Conservation (phyloP, 1,284 basidiomycete species). For the Sanghuangporus baumii region DNA sequence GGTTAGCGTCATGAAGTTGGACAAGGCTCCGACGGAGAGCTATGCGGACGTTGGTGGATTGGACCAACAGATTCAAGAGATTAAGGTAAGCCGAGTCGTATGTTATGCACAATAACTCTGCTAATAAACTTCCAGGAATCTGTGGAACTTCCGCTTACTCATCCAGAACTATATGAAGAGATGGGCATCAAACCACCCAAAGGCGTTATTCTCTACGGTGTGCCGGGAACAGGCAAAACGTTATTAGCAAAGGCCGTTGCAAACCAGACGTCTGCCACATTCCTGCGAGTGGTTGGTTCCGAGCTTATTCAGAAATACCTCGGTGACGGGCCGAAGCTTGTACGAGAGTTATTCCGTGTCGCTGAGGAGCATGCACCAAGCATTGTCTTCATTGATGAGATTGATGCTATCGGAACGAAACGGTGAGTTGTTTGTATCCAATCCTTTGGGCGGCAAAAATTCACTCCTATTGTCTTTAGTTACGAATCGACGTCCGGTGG, state of each 20-base stretch:
- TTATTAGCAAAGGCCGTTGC: slow-evolving; percentile 97
- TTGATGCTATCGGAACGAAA: slow-evolving; percentile 98
- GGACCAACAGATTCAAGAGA: slow-evolving; percentile 96
- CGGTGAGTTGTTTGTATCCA: slow-evolving; percentile 48
- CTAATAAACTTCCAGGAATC: slow-evolving; percentile 68
- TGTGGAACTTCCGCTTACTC: slow-evolving; percentile 95
- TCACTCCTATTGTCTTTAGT: slow-evolving; percentile 35
- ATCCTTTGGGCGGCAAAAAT: neutral
- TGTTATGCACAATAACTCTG: slow-evolving; percentile 7
- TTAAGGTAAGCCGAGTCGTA: slow-evolving; percentile 62
- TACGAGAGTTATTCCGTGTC: slow-evolving; percentile 94
- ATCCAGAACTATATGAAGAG: slow-evolving; percentile 98
- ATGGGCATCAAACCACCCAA: slow-evolving; percentile 99
- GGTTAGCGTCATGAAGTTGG: slow-evolving; percentile 98
- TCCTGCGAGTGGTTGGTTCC: slow-evolving; percentile 95
- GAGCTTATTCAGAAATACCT: slow-evolving; percentile 99
- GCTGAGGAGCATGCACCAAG: slow-evolving; percentile 98
- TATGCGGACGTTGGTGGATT: slow-evolving; percentile 99
- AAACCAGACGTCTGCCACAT: slow-evolving; percentile 98
- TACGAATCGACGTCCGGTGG: slow-evolving; percentile 97
- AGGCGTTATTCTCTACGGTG: slow-evolving; percentile 98
- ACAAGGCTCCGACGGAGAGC: slow-evolving; percentile 98
- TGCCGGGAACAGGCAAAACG: slow-evolving; percentile 98
- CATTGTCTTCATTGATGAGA: slow-evolving; percentile 99
- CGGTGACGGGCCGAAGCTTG: slow-evolving; percentile 98